Evolutionary conservation across 305 asterid genomes (phyloP).

Genomic region (Withania somnifera): DNA sequence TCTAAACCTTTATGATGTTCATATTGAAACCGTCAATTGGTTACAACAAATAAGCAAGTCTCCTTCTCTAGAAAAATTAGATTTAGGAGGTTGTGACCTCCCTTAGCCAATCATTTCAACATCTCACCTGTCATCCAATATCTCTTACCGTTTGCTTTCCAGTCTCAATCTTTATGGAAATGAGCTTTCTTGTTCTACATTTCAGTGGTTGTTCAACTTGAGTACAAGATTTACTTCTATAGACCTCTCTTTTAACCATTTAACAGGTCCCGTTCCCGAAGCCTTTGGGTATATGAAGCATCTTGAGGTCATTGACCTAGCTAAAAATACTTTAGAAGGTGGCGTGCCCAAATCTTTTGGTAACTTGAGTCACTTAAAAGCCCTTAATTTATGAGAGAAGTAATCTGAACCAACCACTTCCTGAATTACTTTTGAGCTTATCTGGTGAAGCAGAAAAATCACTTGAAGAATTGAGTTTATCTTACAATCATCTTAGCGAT

Average conservation of each 20-base stretch:
- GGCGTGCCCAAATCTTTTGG: too few species aligned
- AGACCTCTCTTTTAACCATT: not conserved
- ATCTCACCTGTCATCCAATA: not conserved
- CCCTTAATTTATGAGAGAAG: too few species aligned
- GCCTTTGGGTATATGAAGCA: conserved; percentile 17
- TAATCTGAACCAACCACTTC: too few species aligned
- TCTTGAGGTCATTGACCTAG: conserved; percentile 11
- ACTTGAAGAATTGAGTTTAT: too few species aligned
- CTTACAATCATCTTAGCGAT: too few species aligned
- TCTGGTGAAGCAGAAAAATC: too few species aligned
- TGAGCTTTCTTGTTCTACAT: not conserved
- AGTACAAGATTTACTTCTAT: not conserved
- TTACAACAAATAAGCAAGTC: not conserved
- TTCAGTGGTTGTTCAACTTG: not conserved
- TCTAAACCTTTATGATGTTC: not conserved
- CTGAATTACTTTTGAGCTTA: too few species aligned
- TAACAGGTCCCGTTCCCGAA: not conserved
- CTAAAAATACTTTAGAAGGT: too few species aligned
- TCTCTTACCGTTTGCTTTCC: not conserved
- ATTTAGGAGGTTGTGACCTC: not conserved
- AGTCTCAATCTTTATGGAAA: not conserved
- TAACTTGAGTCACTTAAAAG: too few species aligned
- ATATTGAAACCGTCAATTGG: not conserved
- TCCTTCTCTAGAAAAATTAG: not conserved
- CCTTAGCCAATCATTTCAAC: not conserved